Conservation (phyloP, 805 yeast species). For the Wickerhamomyces pijperi region DNA sequence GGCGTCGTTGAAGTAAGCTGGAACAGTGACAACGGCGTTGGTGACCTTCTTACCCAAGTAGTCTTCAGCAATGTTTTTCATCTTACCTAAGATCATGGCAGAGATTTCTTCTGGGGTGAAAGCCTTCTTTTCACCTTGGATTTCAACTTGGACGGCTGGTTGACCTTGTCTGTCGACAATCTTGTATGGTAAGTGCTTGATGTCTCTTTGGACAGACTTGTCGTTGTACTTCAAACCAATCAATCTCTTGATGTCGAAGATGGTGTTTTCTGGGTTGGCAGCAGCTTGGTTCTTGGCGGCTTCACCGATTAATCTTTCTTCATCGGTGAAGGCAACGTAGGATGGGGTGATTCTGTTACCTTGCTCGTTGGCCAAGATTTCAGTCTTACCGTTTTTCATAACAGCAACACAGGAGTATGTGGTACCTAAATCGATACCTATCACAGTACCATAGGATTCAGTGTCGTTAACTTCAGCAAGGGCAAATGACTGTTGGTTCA, state of each 20-base stretch:
- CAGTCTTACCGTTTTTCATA: conserved; percentile 77
- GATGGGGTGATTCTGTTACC: conserved; percentile 97
- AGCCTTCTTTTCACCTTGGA: conserved; percentile 60
- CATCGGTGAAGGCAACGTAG: conserved; percentile 84
- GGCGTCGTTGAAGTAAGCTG: conserved; percentile 89
- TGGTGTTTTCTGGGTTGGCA: conserved; percentile 73
- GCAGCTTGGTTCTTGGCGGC: conserved; percentile 97
- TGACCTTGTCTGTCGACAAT: conserved; percentile 63
- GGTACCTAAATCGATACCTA: conserved; percentile 95
- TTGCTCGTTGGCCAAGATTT: conserved; percentile 89
- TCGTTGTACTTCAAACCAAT: conserved; percentile 78
- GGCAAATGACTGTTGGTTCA: conserved; percentile 12
- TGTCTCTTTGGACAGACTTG: conserved; percentile 67
- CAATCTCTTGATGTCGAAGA: conserved; percentile 85
- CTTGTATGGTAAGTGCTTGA: conserved; percentile 73
- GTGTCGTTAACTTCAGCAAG: conserved; percentile 18
- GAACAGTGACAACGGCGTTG: conserved; percentile 87
- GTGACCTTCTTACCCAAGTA: conserved; percentile 77
- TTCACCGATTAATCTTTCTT: conserved; percentile 89
- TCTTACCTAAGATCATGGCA: conserved; percentile 83
- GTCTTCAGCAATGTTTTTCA: conserved; percentile 89
- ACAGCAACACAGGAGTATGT: conserved; percentile 96
- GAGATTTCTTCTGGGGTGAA: conserved; percentile 92
- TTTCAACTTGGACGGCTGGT: conserved; percentile 72
- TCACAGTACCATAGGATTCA: conserved; percentile 53